Evolutionary conservation across 352 stramenopile species (phyloP), one percentile per base, ranked within the genome.

Genomic region (Phytophthora sp.): DNA sequence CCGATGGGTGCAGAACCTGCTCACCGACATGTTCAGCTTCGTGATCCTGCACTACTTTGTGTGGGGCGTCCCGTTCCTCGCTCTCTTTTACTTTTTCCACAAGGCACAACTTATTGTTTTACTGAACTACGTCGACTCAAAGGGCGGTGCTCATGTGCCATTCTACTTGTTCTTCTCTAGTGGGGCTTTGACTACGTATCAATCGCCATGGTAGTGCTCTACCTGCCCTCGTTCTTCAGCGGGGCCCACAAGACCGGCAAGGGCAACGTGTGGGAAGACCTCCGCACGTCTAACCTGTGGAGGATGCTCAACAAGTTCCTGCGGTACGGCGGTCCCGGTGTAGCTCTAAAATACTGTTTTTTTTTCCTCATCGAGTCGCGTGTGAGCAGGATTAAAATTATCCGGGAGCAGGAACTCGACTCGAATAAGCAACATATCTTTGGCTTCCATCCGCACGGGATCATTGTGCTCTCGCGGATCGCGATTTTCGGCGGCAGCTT

Each of bases 391-490:
- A 39, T 74, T 12, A 74, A 77, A 39, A 65, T 83, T 46, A 65
- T 80, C 26, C 74, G 74, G 3, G 72, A 83, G 35, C 71, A 79
- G 36, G 64, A 63, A 33, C 69, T 80, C 12, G 69, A 82, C 45
- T 15, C 57, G 26, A 67, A 23, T 15, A 79, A 85, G 57, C 60
- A 56, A 16, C 77, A 85, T 63, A 71, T 87, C 33, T 87, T 87
- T 55, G 71, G 66, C 7, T 85, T 77, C 33, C 79, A 87, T 24
- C 79, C 78, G 7, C 78, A 87, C 42, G 78, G 78, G 1, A 87
- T 87, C 61, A 69, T 84, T 35, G 66, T 84, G 21, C 57, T 87
- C 3, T 87, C 78, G 27, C 73, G 78, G 4, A 55, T 87, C 21
- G 69, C 74, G 1, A 64, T 68, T 20, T 87, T 71, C 42, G 78